A percentile compares a stretch with the other conserved stretches of the same genome.
These are phyloP conservation scores for Aspergillus baeticus DNA, from an alignment of 495 filamentous ascomycete genomes.

Conservation along the genomic window DNA sequence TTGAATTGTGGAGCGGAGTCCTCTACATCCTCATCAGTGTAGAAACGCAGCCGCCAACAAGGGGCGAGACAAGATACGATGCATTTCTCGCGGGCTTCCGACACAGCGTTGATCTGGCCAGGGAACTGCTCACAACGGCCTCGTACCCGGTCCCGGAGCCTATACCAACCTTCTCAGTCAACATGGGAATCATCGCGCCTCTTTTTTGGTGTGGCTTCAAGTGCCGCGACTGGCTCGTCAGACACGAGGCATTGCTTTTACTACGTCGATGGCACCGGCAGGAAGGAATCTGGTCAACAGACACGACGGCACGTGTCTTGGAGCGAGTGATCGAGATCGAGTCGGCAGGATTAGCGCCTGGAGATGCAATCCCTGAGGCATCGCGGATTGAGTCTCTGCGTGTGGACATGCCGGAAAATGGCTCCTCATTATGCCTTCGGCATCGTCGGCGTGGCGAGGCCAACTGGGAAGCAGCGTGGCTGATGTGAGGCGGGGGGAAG, in stretches of 20 bases:
- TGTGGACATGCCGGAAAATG: conserved; percentile 1
- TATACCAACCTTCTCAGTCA: conserved; percentile 17
- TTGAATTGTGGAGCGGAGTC: conserved; percentile 16
- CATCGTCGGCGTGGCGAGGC: too few species aligned
- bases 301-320: conserved; percentile 3
- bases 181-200: conserved; percentile 15
- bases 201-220: conserved; percentile 17
- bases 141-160: not conserved
- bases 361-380: conserved; percentile 13
- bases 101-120: conserved; percentile 5
- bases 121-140: not conserved
- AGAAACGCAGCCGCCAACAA: not conserved
- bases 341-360: conserved; percentile 5
- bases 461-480: too few species aligned
- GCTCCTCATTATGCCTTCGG: too few species aligned
- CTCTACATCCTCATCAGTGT: conserved; percentile 10
- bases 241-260: conserved; percentile 12
- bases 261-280: conserved; percentile 10
- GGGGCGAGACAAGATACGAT: conserved; percentile 14
- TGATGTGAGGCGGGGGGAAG: too few species aligned
- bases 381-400: conserved; percentile 12
- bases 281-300: conserved; percentile 14
- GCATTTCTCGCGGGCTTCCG: conserved; percentile 8
- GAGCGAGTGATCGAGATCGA: conserved; percentile 16
- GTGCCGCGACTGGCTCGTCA: conserved; percentile 20